Percentiles rank a stretch among this genome's conserved stretches.
Conservation (phyloP, 805 yeast species). For the Starmerella vitae region DNA sequence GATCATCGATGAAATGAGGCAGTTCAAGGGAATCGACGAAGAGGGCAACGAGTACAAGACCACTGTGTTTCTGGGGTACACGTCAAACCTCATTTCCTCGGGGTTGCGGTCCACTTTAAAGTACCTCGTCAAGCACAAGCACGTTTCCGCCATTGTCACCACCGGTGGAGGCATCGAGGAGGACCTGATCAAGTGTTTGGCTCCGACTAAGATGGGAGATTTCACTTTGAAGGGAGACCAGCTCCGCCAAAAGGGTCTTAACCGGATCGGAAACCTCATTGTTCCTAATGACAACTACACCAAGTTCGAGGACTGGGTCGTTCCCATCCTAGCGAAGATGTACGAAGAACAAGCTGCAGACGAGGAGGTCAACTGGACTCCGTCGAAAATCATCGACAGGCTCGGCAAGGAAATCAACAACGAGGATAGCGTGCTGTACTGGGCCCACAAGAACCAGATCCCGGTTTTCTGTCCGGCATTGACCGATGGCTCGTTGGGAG, state of each 20-base stretch:
- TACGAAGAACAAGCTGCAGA: constrained; percentile 61
- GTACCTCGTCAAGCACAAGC: constrained; percentile 81
- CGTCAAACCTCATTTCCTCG: constrained; percentile 88
- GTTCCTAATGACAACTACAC: constrained; percentile 98
- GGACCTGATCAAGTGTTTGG: constrained; percentile 89
- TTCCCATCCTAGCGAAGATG: constrained; percentile 79
- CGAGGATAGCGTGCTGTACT: constrained; percentile 83
- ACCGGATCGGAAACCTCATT: constrained; percentile 90
- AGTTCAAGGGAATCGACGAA: constrained; percentile 76
- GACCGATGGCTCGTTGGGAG: constrained; percentile 98
- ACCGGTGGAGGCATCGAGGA: constrained; percentile 98
- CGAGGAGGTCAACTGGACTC: constrained; percentile 60
- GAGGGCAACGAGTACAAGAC: constrained; percentile 52
- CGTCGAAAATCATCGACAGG: constrained; percentile 81
- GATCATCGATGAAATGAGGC: constrained; percentile 81
- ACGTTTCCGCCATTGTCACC: constrained; percentile 91
- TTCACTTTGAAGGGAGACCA: constrained; percentile 67
- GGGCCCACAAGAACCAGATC: constrained; percentile 95
- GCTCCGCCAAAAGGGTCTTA: constrained; percentile 89
- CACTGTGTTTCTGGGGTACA: constrained; percentile 89
- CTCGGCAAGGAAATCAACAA: constrained; percentile 91
- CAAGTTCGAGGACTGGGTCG: constrained; percentile 96
- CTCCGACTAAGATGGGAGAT: constrained; percentile 92
- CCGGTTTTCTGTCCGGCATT: constrained; percentile 96
- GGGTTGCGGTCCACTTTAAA: constrained; percentile 87